A percentile compares a stretch with the other conserved stretches of the same genome.
These are phyloP conservation scores for Fonsecaea multimorphosa DNA, from an alignment of 2,329 filamentous ascomycete genomes.

Conservation along the genomic window DNA sequence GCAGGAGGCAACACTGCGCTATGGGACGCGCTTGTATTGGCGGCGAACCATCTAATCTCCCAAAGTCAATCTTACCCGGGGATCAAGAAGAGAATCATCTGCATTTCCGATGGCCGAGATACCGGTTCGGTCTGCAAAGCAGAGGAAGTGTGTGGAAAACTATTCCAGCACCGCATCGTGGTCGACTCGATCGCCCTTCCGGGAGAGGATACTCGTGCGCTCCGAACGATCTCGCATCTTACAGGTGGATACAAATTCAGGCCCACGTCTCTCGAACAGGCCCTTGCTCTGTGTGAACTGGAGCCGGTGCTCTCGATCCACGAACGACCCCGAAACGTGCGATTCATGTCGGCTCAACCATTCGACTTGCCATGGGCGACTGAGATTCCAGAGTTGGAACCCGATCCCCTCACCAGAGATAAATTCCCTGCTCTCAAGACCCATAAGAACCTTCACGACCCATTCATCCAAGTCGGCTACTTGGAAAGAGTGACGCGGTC, in stretches of 20 bases:
- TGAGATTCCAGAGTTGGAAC: not conserved
- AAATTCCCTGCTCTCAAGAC: slow-evolving; percentile 43
- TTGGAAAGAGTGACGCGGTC: slow-evolving; percentile 16
- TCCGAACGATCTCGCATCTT: slow-evolving; percentile 43
- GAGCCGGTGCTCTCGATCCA: slow-evolving; percentile 46
- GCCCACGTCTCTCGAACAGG: slow-evolving; percentile 44
- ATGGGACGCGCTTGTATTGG: slow-evolving; percentile 47
- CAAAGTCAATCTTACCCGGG: slow-evolving; percentile 43
- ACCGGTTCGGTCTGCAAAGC: slow-evolving; percentile 42
- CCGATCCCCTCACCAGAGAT: slow-evolving; percentile 42
- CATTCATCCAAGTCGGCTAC: slow-evolving; percentile 41
- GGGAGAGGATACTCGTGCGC: slow-evolving; percentile 39
- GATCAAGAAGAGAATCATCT: slow-evolving; percentile 47
- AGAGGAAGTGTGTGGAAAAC: slow-evolving; percentile 38
- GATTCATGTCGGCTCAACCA: not conserved
- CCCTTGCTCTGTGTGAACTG: slow-evolving; percentile 47
- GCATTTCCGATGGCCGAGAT: slow-evolving; percentile 47
- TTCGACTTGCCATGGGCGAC: not conserved
- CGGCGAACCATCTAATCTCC: slow-evolving; percentile 43
- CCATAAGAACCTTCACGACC: slow-evolving; percentile 44
- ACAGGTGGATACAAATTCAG: slow-evolving; percentile 48
- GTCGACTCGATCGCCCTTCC: slow-evolving; percentile 48
- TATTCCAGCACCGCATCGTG: slow-evolving; percentile 41
- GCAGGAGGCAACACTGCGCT: slow-evolving; percentile 45
- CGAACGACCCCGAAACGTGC: slow-evolving; percentile 42